Base-by-base conservation (phyloP, 768 basidiomycete species). In the Leccinellum albellum region DNA sequence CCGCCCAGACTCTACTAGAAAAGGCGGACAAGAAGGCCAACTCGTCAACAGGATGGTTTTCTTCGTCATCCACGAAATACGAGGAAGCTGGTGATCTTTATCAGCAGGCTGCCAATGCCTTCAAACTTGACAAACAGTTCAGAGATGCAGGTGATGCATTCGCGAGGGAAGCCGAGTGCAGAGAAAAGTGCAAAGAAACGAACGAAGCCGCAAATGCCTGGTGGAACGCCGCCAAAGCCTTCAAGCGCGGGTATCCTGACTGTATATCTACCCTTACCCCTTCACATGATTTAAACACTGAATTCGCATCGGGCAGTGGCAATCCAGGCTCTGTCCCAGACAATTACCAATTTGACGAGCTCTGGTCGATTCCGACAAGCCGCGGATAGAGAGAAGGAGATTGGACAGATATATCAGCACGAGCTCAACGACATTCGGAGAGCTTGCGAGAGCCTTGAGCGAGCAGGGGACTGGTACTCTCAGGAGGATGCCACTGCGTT, bases 141-240 rank as follows among this genome's bases (percentile, higher is more conserved):
- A 89, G 87, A 70, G 90, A 93, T 61, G 90, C 93, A 1, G 97
- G 97, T 3, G 91, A 95, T 73, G 85, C 91, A 14, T 96, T 95
- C 69, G 84, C 93, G 42, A 83, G 89, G 62, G 97, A 98, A 69
- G 97, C 96, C 1, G 94, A 98, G 65, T 97, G 94, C 72, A 83
- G 94, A 64, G 87, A 95, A 74, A 85, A 87, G 58, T 88, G 85
- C 66, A 88, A 89, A 48, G 96, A 98, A 74, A 74, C 71, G 48
- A 94, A 94, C 62, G 97, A 98, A 64, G 95, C 96, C n/a, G 90
- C 94, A 21, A 96, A 95, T 69, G 95, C 95, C 9, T 98, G 89
- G 88, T 98, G 96, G 91, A 97, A 96, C 70, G 95, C 97, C 13
- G 87, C 92, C 32, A 98, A 98, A 76, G 86, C 89, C 12, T 99